Evolutionary conservation across 768 basidiomycete species (phyloP).

Genomic region (Kwoniella heveanensis): DNA sequence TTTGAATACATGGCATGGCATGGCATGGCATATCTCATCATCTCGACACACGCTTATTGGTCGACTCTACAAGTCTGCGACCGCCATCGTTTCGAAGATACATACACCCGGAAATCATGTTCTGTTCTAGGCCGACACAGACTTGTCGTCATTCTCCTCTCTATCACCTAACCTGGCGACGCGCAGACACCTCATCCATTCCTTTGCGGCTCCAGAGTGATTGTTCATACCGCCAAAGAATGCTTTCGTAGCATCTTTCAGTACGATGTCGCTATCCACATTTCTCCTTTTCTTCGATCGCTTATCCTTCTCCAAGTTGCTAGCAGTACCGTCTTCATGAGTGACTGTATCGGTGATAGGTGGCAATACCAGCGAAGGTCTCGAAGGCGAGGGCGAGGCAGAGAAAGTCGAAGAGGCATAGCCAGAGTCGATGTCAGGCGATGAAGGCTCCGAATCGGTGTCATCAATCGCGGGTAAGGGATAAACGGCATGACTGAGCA

Average conservation of each 20-base stretch:
- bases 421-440: constrained; percentile 33
- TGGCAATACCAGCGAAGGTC: background rate
- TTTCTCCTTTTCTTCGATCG: constrained; percentile 13
- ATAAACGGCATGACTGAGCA: constrained; percentile 61
- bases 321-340: too few species aligned
- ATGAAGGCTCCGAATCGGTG: background rate
- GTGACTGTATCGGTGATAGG: background rate
- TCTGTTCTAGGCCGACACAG: too few species aligned
- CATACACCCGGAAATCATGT: too few species aligned
- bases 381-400: constrained; percentile 6
- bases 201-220: constrained; percentile 60
- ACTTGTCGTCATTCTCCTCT: background rate
- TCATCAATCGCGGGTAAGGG: constrained; percentile 24
- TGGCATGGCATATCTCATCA: too few species aligned
- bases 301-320: background rate
- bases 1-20: too few species aligned
- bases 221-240: constrained; percentile 74
- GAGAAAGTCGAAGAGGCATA: constrained; percentile 34
- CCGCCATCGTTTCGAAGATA: too few species aligned
- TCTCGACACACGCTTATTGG: too few species aligned
- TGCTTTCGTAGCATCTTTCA: constrained; percentile 65
- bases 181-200: constrained; percentile 50
- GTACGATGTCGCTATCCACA: background rate
- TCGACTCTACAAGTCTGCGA: too few species aligned
- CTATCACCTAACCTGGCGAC: constrained; percentile 36